phyloP scores from a whole-genome alignment of 768 basidiomycete genomes.

The Piloderma croceum region DNA sequence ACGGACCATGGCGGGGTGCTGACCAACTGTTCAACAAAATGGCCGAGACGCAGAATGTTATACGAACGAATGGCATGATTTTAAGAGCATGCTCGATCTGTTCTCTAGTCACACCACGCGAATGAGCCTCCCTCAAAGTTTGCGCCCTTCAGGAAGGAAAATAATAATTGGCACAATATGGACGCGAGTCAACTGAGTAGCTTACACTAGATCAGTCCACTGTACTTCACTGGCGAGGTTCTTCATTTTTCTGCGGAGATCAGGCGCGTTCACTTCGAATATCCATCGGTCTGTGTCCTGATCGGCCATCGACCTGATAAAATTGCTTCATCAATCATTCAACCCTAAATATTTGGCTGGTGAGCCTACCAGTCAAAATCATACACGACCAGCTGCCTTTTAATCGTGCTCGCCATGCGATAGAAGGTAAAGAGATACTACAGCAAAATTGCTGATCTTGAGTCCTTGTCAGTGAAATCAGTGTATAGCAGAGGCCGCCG shows the following conservation, averaged over 20 bases:
- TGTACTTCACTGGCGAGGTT: conserved; percentile 56
- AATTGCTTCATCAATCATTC: neutral
- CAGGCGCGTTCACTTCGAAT: conserved; percentile 80
- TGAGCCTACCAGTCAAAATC: conserved; percentile 87
- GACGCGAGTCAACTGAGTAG: conserved; percentile 1
- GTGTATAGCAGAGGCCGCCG: no score
- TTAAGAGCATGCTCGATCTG: conserved; percentile 76
- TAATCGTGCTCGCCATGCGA: conserved; percentile 18
- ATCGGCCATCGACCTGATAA: conserved; percentile 77
- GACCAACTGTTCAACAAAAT: conserved; percentile 1
- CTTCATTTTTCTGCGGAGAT: conserved; percentile 80
- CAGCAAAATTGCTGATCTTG: no score
- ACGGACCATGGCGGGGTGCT: conserved; percentile 97
- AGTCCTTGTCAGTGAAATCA: no score
- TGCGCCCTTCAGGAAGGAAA: conserved; percentile 42
- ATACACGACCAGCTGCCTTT: conserved; percentile 77
- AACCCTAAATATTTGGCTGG: neutral
- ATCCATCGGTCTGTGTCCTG: conserved; percentile 96
- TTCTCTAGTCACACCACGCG: conserved; percentile 58
- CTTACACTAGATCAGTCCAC: conserved; percentile 95
- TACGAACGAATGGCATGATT: conserved; percentile 80
- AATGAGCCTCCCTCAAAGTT: conserved; percentile 65
- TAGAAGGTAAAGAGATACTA: conserved; percentile 7
- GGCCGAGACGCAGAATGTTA: no score
- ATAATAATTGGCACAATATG: conserved; percentile 4